Evolutionary conservation across 345 rosid genomes (phyloP), one percentile per base, ranked within the genome.

Genomic region (Sonneratia alba): DNA sequence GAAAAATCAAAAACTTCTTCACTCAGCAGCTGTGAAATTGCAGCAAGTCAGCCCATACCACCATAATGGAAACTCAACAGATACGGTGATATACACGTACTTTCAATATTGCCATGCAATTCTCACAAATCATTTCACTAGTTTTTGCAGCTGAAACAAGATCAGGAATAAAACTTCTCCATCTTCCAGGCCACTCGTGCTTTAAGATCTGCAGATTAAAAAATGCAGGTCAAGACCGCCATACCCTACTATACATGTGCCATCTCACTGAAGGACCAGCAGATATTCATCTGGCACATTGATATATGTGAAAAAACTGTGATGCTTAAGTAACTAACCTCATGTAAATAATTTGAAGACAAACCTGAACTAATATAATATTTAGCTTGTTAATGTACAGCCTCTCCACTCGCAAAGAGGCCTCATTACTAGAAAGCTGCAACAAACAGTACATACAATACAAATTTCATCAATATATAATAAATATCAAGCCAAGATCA

Each of bases 1-100:
- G 99, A 96, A 84, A 96, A 96, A 84, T 96, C 99, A 81, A 96
- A 96, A 76, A 96, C 99, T 78, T 96, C 99, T 81, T 96, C 99
- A 70, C 98, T 96, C 59, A 96, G 84, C 73, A 96, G 98, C 99
- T 96, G 88, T 62, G 48, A 70, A 51, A 47, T 59, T 59, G 69
- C 51, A 73, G 65, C 45, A 61, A 55, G 37, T 68, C 53, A 68
- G 45, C 24, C 27, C 49, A 27, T 21, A 4, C 6, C 14, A 38
- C 22, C 15, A 9, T 21, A 67, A 67, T 14, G 21, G 21, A 34
- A 40, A n/a, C 24, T 59, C 64, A 22, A 59, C 34, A 59, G 4
- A 22, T 22, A 36, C 22, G 24, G 11, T 24, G 36, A 24, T 27
- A 27, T 62, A n/a, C 45, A 71, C 89, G 78, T 80, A 91, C 98